Conservation (phyloP, 257 asterid genomes). For the Lycium barbarum region DNA sequence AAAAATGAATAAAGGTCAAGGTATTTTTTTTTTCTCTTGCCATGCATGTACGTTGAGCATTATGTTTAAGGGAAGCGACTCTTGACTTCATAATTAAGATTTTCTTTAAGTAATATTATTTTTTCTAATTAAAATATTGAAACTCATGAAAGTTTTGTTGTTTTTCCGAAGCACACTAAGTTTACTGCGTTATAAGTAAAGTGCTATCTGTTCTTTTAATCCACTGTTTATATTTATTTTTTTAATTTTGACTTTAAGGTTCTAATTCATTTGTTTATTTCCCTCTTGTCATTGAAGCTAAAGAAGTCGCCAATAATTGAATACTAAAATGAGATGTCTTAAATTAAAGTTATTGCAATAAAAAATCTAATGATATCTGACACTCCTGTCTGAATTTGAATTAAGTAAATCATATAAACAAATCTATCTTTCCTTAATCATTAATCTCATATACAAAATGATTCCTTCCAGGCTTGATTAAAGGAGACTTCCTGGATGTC, state of each 20-base stretch:
- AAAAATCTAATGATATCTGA: slow-evolving; percentile 14
- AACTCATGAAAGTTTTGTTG: too few species aligned
- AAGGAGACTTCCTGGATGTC: neutral
- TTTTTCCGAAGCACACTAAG: neutral
- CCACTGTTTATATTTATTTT: neutral
- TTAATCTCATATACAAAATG: neutral
- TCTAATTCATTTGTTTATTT: neutral
- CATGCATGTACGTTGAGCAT: neutral
- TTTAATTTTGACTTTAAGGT: neutral
- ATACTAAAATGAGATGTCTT: neutral
- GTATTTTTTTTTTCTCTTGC: neutral
- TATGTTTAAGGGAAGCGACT: neutral
- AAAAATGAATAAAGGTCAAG: neutral
- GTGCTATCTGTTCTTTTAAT: neutral
- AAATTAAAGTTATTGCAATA: neutral
- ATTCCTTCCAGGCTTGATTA: neutral
- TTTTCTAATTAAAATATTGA: too few species aligned
- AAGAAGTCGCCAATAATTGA: slow-evolving; percentile 14
- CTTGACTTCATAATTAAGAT: neutral
- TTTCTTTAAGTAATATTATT: too few species aligned
- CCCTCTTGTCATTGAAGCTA: neutral
- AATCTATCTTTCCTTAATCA: neutral
- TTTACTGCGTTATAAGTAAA: slow-evolving; percentile 20
- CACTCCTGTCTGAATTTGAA: slow-evolving; percentile 27
- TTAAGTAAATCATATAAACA: neutral